Evolutionary conservation across 2,329 filamentous ascomycete genomes (phyloP).

Genomic region (Cladobotryum protrusum): DNA sequence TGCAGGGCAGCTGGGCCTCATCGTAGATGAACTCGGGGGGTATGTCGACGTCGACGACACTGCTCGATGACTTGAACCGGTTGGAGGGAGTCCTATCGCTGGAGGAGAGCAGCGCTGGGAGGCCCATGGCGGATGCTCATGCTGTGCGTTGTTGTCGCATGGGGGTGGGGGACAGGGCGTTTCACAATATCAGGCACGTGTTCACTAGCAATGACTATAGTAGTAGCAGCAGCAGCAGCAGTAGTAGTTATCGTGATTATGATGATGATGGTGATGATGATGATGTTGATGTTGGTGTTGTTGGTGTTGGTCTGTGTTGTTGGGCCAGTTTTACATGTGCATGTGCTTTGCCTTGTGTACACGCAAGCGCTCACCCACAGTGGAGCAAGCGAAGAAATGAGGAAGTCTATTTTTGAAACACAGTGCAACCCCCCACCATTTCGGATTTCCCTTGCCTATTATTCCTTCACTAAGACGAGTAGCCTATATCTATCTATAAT

Average conservation of each 20-base stretch:
- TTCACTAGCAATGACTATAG: neutral
- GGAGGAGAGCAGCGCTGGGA: constrained; percentile 42
- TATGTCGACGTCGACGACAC: constrained; percentile 21
- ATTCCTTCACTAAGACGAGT: too few relatives aligned
- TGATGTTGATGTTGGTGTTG: neutral
- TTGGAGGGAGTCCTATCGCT: constrained; percentile 30
- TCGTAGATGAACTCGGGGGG: constrained; percentile 47
- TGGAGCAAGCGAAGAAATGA: too few relatives aligned
- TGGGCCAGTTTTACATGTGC: too few relatives aligned
- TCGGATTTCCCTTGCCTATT: too few relatives aligned
- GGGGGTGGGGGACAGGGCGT: neutral
- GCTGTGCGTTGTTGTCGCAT: constrained; percentile 15
- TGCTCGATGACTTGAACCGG: constrained; percentile 19
- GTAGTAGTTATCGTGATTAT: too few relatives aligned
- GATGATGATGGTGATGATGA: neutral
- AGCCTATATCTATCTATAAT: too few relatives aligned
- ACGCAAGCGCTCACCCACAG: too few relatives aligned
- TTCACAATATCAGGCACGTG: neutral
- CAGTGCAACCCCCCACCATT: too few relatives aligned
- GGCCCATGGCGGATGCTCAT: constrained; percentile 42
- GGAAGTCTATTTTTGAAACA: too few relatives aligned
- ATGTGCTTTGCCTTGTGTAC: too few relatives aligned
- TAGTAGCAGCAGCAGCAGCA: neutral
- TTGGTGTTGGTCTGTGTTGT: too few relatives aligned
- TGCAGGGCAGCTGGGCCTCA: constrained; percentile 45